Evolutionary conservation across 2,329 filamentous ascomycete genomes (phyloP).

Genomic region (Paecilomyces variotii): DNA sequence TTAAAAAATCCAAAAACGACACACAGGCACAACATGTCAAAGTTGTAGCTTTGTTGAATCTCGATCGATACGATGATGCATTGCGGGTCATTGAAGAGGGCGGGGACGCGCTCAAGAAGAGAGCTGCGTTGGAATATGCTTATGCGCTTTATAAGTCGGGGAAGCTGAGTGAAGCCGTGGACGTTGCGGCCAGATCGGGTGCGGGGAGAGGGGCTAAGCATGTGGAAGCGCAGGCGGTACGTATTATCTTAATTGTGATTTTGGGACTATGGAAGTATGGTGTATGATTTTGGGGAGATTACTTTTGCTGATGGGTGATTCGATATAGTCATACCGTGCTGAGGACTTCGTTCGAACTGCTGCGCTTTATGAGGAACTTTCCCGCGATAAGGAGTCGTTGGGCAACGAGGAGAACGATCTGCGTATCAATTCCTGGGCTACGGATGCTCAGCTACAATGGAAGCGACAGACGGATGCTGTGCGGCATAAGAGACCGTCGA

Average conservation of each 20-base stretch:
- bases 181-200: slow-evolving; percentile 37
- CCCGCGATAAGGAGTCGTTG: slow-evolving; percentile 29
- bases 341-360: slow-evolving; percentile 52
- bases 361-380: slow-evolving; percentile 46
- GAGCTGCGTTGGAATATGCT: slow-evolving; percentile 51
- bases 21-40: slow-evolving; percentile 51
- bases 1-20: slow-evolving; percentile 52
- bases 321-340: slow-evolving; percentile 42
- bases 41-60: slow-evolving; percentile 52
- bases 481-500: slow-evolving; percentile 45
- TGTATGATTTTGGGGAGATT: too few species aligned
- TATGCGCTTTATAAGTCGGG: slow-evolving; percentile 58
- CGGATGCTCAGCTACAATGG: slow-evolving; percentile 57
- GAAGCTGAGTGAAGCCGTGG: slow-evolving; percentile 46
- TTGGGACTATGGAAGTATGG: background rate
- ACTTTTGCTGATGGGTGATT: background rate
- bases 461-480: slow-evolving; percentile 43
- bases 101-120: slow-evolving; percentile 47
- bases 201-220: slow-evolving; percentile 47
- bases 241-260: slow-evolving; percentile 11
- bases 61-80: slow-evolving; percentile 57
- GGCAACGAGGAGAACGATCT: slow-evolving; percentile 51
- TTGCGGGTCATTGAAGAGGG: slow-evolving; percentile 48
- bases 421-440: slow-evolving; percentile 53
- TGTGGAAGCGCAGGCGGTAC: slow-evolving; percentile 54